Conservation (phyloP, 1,284 basidiomycete species). For the Tremellales sp. region DNA sequence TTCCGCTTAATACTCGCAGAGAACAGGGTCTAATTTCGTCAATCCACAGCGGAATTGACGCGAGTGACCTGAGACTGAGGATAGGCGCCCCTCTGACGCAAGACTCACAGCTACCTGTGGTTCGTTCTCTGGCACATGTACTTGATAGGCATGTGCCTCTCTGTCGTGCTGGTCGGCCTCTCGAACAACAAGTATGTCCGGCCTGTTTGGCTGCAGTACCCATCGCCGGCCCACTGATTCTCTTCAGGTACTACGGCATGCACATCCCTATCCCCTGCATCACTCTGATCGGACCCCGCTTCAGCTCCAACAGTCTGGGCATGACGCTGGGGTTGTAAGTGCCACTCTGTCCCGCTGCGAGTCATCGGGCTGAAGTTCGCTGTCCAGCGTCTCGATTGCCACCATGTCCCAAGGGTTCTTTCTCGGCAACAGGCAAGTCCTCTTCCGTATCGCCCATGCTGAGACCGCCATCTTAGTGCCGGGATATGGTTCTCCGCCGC, state of each 20-base stretch:
- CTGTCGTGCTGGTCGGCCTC: constrained; percentile 24
- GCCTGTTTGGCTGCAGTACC: neutral
- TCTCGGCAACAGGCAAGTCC: constrained; percentile 13
- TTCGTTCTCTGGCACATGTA: constrained; percentile 25
- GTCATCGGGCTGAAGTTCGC: neutral
- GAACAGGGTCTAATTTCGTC: neutral
- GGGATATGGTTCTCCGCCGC: constrained; percentile 8
- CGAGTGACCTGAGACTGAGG: constrained; percentile 3
- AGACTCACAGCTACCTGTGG: no score
- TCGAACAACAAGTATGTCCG: constrained; percentile 27
- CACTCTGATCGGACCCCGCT: constrained; percentile 31
- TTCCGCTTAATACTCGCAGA: no score
- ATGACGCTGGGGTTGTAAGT: constrained; percentile 35
- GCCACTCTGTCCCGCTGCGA: neutral
- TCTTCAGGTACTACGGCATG: constrained; percentile 28
- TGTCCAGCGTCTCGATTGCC: constrained; percentile 15
- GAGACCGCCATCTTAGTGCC: constrained; percentile 1
- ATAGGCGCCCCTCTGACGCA: no score
- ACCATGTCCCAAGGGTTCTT: constrained; percentile 31
- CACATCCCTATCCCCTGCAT: constrained; percentile 25
- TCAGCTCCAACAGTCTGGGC: constrained; percentile 30
- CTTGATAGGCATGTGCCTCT: constrained; percentile 27
- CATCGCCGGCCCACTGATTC: neutral
- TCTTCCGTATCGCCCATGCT: neutral
- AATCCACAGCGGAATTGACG: no score